These are phyloP conservation scores for Pythium scleroteichum DNA, from an alignment of 352 stramenopile genomes.

Conservation along the genomic window DNA sequence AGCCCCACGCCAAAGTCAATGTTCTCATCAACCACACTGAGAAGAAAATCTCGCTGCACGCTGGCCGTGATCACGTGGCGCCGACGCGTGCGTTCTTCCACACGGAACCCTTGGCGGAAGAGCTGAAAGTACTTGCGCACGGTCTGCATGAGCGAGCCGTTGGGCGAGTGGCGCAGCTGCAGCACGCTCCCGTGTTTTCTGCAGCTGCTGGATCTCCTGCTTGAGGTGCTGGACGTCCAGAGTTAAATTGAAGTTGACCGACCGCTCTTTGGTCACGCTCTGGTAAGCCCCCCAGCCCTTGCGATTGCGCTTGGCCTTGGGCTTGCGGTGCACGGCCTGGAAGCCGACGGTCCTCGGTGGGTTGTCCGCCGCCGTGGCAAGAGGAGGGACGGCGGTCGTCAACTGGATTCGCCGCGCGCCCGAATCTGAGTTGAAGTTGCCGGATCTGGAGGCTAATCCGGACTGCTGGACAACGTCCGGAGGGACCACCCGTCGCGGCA, in stretches of 20 bases:
- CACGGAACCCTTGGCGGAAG: slow-evolving; percentile 23
- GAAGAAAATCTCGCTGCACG: slow-evolving; percentile 37
- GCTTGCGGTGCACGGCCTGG: slow-evolving; percentile 7
- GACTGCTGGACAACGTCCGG: too few species aligned
- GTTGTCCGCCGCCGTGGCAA: too few species aligned
- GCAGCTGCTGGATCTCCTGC: slow-evolving; percentile 32
- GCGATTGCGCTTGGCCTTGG: slow-evolving; percentile 22
- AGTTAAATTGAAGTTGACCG: slow-evolving; percentile 41
- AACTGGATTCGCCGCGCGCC: too few species aligned
- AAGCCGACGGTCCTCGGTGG: too few species aligned
- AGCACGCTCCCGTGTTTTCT: slow-evolving; percentile 19
- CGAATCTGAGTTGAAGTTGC: too few species aligned
- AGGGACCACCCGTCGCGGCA: too few species aligned
- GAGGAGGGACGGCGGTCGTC: too few species aligned
- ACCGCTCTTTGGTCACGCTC: slow-evolving; percentile 34
- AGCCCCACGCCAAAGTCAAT: slow-evolving; percentile 41
- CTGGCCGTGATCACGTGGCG: slow-evolving; percentile 21
- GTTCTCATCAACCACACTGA: slow-evolving; percentile 37
- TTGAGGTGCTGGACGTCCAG: slow-evolving; percentile 39
- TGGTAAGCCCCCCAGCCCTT: slow-evolving; percentile 37
- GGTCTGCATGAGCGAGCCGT: slow-evolving; percentile 20
- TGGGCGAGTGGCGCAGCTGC: slow-evolving; percentile 18
- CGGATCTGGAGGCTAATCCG: too few species aligned
- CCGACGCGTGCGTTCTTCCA: slow-evolving; percentile 1
- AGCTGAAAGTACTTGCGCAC: slow-evolving; percentile 17